These are phyloP conservation scores for Alternaria hordeiaustralica DNA, from an alignment of 2,329 filamentous ascomycete species.

Conservation along the genomic window DNA sequence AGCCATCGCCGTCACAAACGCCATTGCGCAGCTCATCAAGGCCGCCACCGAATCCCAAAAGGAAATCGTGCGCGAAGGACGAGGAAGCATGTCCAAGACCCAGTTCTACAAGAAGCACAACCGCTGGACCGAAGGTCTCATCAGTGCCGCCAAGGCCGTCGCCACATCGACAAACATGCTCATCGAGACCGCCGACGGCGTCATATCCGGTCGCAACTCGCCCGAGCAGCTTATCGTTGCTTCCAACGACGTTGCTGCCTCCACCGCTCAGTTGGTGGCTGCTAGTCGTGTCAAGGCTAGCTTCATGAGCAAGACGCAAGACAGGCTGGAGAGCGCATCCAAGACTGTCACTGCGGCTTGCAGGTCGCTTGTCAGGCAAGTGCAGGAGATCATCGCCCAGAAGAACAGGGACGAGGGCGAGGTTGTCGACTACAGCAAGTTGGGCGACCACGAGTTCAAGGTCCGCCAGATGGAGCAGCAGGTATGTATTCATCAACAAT, in stretches of 20 bases:
- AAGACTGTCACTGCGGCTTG: conserved; percentile 93
- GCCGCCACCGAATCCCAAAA: conserved; percentile 91
- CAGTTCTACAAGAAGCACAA: conserved; percentile 99
- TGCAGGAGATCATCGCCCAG: conserved; percentile 92
- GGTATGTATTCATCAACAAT: conserved; percentile 64
- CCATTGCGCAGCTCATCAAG: conserved; percentile 93
- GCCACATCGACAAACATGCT: conserved; percentile 91
- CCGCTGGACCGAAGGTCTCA: conserved; percentile 96
- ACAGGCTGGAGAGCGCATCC: conserved; percentile 85
- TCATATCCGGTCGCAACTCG: conserved; percentile 88
- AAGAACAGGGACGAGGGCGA: conserved; percentile 80
- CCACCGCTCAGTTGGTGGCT: conserved; percentile 94
- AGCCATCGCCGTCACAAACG: conserved; percentile 89
- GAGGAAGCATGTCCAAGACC: conserved; percentile 83
- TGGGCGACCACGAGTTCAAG: conserved; percentile 97
- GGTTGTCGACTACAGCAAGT: conserved; percentile 82
- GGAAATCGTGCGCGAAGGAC: conserved; percentile 93
- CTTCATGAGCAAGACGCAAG: conserved; percentile 97
- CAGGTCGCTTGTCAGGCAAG: conserved; percentile 85
- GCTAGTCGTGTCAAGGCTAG: conserved; percentile 95
- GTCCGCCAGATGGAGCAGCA: conserved; percentile 99
- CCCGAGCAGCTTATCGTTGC: conserved; percentile 98
- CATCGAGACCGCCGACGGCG: conserved; percentile 97
- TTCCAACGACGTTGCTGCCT: conserved; percentile 94
- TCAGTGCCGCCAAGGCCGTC: conserved; percentile 96